phyloP scores from a whole-genome alignment of 495 filamentous ascomycete species.

The Penicillium taxi region DNA sequence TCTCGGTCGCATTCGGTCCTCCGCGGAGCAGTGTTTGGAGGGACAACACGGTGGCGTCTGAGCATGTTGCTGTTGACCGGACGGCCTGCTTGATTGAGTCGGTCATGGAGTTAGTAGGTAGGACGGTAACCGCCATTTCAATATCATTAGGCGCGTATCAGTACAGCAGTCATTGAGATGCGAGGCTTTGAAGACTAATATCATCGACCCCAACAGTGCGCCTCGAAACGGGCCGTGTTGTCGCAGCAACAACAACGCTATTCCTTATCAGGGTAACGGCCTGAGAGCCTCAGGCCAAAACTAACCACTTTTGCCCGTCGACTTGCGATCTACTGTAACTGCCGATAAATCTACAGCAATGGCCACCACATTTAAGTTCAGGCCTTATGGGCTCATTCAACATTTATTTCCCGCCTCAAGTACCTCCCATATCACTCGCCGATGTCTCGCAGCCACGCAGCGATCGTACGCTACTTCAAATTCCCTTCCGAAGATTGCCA shows the following conservation, averaged over 20 bases:
- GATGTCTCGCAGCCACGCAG: conserved; percentile 7
- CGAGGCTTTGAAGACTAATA: conserved; percentile 17
- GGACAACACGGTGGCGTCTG: conserved; percentile 37
- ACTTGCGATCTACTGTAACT: neutral
- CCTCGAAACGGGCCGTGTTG: conserved; percentile 24
- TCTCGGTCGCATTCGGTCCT: conserved; percentile 20
- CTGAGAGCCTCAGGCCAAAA: conserved; percentile 15
- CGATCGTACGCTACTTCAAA: conserved; percentile 27
- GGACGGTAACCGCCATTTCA: conserved; percentile 34
- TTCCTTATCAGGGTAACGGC: conserved; percentile 8
- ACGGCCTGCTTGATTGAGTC: conserved; percentile 44
- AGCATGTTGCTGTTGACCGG: conserved; percentile 42
- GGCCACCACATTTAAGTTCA: conserved; percentile 9
- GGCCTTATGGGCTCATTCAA: conserved; percentile 7
- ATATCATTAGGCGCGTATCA: conserved; percentile 5
- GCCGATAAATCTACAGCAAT: conserved; percentile 5
- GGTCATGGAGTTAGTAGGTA: conserved; percentile 27
- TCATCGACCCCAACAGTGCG: conserved; percentile 19
- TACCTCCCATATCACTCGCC: neutral
- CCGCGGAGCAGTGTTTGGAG: conserved; percentile 40
- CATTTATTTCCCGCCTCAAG: conserved; percentile 1
- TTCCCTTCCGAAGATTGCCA: conserved; percentile 49
- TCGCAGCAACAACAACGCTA: conserved; percentile 35
- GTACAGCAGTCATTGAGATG: conserved; percentile 13
- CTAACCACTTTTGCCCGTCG: neutral